Evolutionary conservation across 805 yeast species (phyloP), one percentile per base, ranked within the genome.

Genomic region (Ogataea sp.): DNA sequence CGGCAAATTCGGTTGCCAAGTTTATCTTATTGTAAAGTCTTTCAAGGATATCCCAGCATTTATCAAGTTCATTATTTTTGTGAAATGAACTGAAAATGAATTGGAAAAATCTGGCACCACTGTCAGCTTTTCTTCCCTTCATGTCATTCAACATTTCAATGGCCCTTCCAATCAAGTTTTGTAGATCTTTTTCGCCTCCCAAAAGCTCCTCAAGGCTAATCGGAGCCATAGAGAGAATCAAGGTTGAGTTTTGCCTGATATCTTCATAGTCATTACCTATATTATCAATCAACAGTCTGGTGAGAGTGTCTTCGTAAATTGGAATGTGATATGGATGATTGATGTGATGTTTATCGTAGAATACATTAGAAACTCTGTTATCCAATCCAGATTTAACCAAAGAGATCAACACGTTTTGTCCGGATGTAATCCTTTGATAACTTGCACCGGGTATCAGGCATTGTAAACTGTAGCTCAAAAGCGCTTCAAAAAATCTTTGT

Each of bases 201-300:
- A 27, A 15, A 17, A 55, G 39, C 14, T 47, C 46, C 6, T 55
- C 52, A 8, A 65, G 45, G 1, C 61, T 48, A 1, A 53, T 39
- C 0, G 79, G 74, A 3, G 73, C 65, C 64, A 43, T 64, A 8
- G 64, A 55, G 17, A 87, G 51, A 1, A 80, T 39, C 2, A 54
- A 44, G 1, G 70, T 68, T 1, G 86, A 64, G 9, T 52, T 41
- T 4, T 67, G 65, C 43, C 97, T 70, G 16, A 89, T 70, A 53
- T 88, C 96, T 41, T 83, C 87, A 58, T 78, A 88, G 44, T 82
- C 80, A 53, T 82, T 81, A 24, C 78, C 63, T 7, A 84, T 62
- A 39, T 76, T 76, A 46, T 81, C 83, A 16, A 82, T 55, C 38
- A 88, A 59, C 8, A 75, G 50, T 37, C 79, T 61, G 1, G 72